Evolutionary conservation across 1,139 yeast genomes (phyloP).

Genomic region (Zygosaccharomyces sapae): DNA sequence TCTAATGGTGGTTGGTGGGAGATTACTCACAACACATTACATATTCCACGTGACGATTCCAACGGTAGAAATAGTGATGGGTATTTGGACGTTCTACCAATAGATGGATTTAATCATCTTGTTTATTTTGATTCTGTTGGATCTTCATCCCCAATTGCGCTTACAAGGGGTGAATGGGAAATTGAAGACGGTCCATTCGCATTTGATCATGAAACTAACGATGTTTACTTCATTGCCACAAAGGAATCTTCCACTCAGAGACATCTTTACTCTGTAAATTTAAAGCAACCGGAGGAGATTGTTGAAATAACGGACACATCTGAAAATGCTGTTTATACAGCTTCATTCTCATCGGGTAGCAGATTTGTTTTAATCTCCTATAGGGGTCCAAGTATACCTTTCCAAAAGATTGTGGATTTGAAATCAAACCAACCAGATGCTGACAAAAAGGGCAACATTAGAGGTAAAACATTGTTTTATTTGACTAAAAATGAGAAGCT

Average conservation of each 20-base stretch:
- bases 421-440: constrained; percentile 23
- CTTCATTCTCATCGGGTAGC: constrained; percentile 65
- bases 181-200: constrained; percentile 60
- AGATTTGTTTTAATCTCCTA: constrained; percentile 57
- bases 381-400: constrained; percentile 64
- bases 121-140: constrained; percentile 61
- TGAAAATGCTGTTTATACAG: constrained; percentile 62
- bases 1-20: constrained; percentile 72
- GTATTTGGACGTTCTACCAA: constrained; percentile 71
- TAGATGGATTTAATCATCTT: constrained; percentile 62
- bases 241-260: constrained; percentile 57
- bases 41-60: constrained; percentile 55
- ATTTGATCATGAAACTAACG: constrained; percentile 51
- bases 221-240: constrained; percentile 66
- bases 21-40: constrained; percentile 66
- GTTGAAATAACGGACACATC: constrained; percentile 51
- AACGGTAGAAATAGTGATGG: constrained; percentile 47
- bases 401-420: constrained; percentile 60
- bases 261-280: constrained; percentile 51
- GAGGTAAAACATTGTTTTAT: constrained; percentile 34
- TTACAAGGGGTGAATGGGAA: constrained; percentile 70
- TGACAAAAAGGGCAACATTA: constrained; percentile 22
- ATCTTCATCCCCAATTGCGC: constrained; percentile 45
- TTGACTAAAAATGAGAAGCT: constrained; percentile 51
- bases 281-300: constrained; percentile 42